Conservation (phyloP, 495 filamentous ascomycete genomes). For the Penicillium flavigenum region DNA sequence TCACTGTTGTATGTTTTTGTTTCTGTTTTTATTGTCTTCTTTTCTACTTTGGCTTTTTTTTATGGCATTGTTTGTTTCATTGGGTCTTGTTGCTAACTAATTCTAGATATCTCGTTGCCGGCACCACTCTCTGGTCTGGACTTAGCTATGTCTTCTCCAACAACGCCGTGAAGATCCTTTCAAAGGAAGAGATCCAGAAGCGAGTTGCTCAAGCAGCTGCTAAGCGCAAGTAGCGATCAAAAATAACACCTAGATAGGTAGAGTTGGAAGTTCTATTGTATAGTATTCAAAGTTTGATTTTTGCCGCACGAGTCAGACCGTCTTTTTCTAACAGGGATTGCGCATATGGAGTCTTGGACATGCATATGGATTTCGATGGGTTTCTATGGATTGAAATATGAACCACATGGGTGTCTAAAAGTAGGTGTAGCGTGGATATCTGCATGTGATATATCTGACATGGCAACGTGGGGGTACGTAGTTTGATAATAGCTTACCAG, state of each 20-base stretch:
- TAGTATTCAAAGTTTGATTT: constrained; percentile 1
- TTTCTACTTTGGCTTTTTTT: constrained; percentile 13
- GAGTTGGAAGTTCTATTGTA: constrained; percentile 3
- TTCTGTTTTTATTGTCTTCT: too few species aligned
- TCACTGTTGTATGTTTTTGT: constrained; percentile 42
- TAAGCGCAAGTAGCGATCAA: constrained; percentile 24
- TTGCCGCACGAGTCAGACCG: neutral
- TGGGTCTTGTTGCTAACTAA: constrained; percentile 1
- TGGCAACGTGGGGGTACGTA: neutral
- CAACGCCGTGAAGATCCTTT: constrained; percentile 77
- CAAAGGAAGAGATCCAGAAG: constrained; percentile 47
- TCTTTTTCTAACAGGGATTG: neutral
- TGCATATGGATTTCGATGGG: neutral
- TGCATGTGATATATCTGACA: neutral
- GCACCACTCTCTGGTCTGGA: constrained; percentile 82
- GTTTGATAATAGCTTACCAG: neutral
- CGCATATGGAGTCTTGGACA: neutral
- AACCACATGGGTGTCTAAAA: neutral
- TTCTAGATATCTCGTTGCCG: constrained; percentile 64
- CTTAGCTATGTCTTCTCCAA: constrained; percentile 79
- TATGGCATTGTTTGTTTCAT: neutral
- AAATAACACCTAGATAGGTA: neutral
- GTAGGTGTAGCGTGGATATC: neutral
- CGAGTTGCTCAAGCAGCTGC: constrained; percentile 36
- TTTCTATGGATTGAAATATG: neutral